phyloP scores from a whole-genome alignment of 2,329 filamentous ascomycete genomes.

The Xylaria sp. region DNA sequence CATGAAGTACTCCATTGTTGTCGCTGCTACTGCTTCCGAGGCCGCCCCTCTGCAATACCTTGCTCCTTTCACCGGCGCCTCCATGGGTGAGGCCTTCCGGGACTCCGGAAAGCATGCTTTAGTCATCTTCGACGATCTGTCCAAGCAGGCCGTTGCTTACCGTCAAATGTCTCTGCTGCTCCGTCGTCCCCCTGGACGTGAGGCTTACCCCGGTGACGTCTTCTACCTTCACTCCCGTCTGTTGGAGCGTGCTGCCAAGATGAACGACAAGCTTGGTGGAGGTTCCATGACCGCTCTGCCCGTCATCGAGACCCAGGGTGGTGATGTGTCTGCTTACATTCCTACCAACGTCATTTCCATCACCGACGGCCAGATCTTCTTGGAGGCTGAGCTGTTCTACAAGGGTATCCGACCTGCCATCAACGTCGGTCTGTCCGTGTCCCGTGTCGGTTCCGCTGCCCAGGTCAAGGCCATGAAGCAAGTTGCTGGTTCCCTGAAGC shows the following conservation, averaged over 20 bases:
- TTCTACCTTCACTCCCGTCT: slow-evolving; percentile 99
- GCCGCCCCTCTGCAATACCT: slow-evolving; percentile 95
- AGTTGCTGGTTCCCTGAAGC: slow-evolving; percentile 99
- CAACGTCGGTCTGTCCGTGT: slow-evolving; percentile 99
- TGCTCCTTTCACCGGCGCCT: slow-evolving; percentile 88
- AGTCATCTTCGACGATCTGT: slow-evolving; percentile 93
- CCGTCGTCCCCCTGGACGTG: slow-evolving; percentile 97
- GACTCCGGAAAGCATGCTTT: slow-evolving; percentile 90
- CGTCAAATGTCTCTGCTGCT: slow-evolving; percentile 99
- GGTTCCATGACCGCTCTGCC: slow-evolving; percentile 97
- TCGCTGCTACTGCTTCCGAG: slow-evolving; percentile 97
- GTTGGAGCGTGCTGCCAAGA: slow-evolving; percentile 98
- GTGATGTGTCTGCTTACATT: slow-evolving; percentile 99
- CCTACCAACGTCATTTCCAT: slow-evolving; percentile 99
- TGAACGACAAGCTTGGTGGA: slow-evolving; percentile 94
- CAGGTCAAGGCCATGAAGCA: slow-evolving; percentile 99
- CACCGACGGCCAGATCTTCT: slow-evolving; percentile 99
- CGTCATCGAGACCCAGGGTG: slow-evolving; percentile 99
- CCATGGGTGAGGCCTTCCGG: slow-evolving; percentile 79
- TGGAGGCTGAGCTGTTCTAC: slow-evolving; percentile 99
- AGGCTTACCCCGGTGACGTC: slow-evolving; percentile 98
- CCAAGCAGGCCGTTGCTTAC: slow-evolving; percentile 97
- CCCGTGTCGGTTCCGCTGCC: slow-evolving; percentile 98
- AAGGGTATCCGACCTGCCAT: slow-evolving; percentile 99
- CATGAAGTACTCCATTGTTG: slow-evolving; percentile 96